These are phyloP conservation scores for Penicillium hordei DNA, from an alignment of 2,329 filamentous ascomycete species.

Conservation along the genomic window DNA sequence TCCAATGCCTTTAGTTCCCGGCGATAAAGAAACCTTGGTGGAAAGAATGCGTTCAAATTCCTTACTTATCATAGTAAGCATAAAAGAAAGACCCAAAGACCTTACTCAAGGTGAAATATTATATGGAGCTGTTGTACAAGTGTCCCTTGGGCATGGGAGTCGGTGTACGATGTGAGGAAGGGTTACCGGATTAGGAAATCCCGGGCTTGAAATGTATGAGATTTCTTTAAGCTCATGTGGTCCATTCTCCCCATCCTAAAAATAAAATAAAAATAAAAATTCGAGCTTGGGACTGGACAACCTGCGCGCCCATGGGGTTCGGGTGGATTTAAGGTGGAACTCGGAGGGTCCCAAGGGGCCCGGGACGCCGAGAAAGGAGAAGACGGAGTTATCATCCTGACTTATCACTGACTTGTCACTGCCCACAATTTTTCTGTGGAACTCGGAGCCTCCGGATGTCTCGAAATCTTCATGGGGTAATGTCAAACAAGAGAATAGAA, in stretches of 20 bases:
- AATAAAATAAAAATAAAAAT: conserved; percentile 4
- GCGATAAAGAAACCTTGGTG: conserved; percentile 11
- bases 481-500: background rate
- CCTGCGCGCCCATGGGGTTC: background rate
- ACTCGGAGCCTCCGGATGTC: background rate
- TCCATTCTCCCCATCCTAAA: conserved; percentile 7
- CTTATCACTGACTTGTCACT: background rate
- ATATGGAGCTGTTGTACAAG: background rate
- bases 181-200: conserved; percentile 20
- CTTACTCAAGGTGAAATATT: background rate
- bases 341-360: background rate
- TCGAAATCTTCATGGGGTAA: background rate
- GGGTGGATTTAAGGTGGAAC: conserved; percentile 5
- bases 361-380: conserved; percentile 10
- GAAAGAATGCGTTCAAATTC: background rate
- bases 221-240: conserved; percentile 6
- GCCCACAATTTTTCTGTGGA: background rate
- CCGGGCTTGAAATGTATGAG: conserved; percentile 10
- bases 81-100: background rate
- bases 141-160: background rate
- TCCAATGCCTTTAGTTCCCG: conserved; percentile 1
- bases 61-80: background rate
- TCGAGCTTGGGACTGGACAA: conserved; percentile 1
- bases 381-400: background rate
- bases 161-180: conserved; percentile 3